Evolutionary conservation across 352 stramenopile species (phyloP), one percentile per base, ranked within the genome.

Genomic region (Pythium pectinolyticum): DNA sequence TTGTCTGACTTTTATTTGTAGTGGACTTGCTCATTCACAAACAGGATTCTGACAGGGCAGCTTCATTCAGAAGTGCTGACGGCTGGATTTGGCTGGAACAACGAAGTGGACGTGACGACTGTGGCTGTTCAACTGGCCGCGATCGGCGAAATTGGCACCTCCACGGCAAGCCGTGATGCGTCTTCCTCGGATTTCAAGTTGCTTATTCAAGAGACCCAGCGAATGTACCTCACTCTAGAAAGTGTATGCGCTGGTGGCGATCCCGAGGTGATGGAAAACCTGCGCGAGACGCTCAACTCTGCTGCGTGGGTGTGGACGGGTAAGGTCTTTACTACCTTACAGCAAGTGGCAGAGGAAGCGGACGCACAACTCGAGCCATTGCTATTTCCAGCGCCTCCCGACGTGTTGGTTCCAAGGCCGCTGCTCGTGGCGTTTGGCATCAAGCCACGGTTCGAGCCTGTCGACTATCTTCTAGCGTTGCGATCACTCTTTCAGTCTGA

Each of bases 251-350:
- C 69, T 19, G 56, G 30, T 30, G 63, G 76, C 22, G 67, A 77
- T 59, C 61, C 79, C 7, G 59, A 34, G 53, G 80, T 35, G 20
- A 57, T 51, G 19, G 14, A 60, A 32, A 31, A 17, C 14, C 40
- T 60, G 12, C 30, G 39, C 49, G 47, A 75, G n/a, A 73, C 72
- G 19, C 48, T 93, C 11, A 55, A 56, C 30, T 71, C 81, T 51
- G 59, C 71, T 20, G 39, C 73, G 10, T 93, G 84, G 84, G 75
- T 93, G 27, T 93, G 84, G 82, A 92, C 82, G 8, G 80, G 82
- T 24, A 84, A 77, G 45, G 31, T 25, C 1, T 92, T 91, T 74
- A 71, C 64, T 12, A 73, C 70, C 2, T 63, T 82, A 20, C 74
- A 70, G 7, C 78, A 88, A 69, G 63, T 93, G 17, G 84, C 84